Conservation (phyloP, 345 rosid species). For the Murraya paniculata region DNA sequence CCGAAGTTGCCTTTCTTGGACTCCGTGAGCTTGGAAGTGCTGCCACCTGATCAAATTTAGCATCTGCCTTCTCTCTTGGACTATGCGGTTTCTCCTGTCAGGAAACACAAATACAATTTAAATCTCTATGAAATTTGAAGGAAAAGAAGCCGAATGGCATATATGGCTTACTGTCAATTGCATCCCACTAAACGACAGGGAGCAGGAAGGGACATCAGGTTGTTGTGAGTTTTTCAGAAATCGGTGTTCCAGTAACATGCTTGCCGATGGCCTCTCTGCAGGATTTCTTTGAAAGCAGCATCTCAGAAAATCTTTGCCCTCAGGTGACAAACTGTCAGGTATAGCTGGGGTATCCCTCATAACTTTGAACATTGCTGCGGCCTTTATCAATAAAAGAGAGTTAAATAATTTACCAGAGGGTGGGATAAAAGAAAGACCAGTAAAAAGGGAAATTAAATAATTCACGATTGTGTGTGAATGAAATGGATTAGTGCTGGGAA, state of each 20-base stretch:
- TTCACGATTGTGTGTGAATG: background rate
- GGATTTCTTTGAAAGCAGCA: slow-evolving; percentile 86
- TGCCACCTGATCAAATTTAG: slow-evolving; percentile 41
- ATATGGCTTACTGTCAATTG: slow-evolving; percentile 46
- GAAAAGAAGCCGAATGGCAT: background rate
- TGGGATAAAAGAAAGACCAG: background rate
- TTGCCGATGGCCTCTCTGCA: slow-evolving; percentile 78
- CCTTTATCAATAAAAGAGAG: slow-evolving; percentile 42
- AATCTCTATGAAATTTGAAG: background rate
- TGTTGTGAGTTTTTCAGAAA: slow-evolving; percentile 51
- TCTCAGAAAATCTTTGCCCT: slow-evolving; percentile 82
- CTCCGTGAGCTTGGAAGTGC: slow-evolving; percentile 20
- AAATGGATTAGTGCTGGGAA: background rate
- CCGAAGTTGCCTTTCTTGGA: slow-evolving; percentile 32
- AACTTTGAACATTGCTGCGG: slow-evolving; percentile 96
- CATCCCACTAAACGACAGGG: slow-evolving; percentile 35
- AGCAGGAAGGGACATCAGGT: slow-evolving; percentile 34
- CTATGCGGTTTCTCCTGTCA: slow-evolving; percentile 50
- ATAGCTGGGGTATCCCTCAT: slow-evolving; percentile 76
- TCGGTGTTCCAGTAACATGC: slow-evolving; percentile 70
- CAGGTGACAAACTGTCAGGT: slow-evolving; percentile 75
- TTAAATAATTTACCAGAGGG: background rate
- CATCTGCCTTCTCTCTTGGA: slow-evolving; percentile 36
- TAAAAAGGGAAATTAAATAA: background rate
- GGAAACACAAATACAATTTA: background rate